Conservation (phyloP, 768 basidiomycete genomes). For the Mrakia blollopis region DNA sequence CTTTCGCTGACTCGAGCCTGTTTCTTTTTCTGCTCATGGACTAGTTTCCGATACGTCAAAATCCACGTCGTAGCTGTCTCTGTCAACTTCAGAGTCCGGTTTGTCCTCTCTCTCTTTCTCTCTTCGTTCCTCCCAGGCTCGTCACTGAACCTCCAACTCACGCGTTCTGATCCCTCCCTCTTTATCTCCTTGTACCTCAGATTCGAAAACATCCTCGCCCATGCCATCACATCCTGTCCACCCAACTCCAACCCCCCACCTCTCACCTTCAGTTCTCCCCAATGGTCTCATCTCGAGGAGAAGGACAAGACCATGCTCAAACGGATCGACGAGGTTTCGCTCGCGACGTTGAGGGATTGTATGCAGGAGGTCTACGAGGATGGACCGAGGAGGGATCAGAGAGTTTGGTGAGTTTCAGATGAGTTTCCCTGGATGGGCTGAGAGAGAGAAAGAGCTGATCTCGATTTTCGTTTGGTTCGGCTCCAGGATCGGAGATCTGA, state of each 20-base stretch:
- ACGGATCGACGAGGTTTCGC: conserved; percentile 35
- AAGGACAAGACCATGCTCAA: conserved; percentile 30
- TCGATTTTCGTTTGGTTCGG: too few species aligned
- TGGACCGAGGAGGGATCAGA: conserved; percentile 37
- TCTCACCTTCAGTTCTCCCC: conserved; percentile 22
- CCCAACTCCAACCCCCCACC: conserved; percentile 28
- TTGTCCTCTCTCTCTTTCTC: neutral
- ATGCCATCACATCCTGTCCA: conserved; percentile 34
- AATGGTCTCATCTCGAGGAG: conserved; percentile 21
- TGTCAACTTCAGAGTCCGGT: conserved; percentile 32
- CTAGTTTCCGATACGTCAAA: conserved; percentile 38
- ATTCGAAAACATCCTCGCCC: conserved; percentile 31
- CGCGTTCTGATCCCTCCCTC: neutral
- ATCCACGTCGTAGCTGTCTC: conserved; percentile 36
- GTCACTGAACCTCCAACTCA: too few species aligned
- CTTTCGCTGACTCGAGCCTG: neutral
- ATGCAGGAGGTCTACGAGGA: conserved; percentile 40
- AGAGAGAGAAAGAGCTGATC: neutral
- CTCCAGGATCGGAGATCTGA: conserved; percentile 38
- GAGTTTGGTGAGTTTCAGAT: conserved; percentile 35
- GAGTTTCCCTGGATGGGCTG: neutral
- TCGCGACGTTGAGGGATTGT: conserved; percentile 36
- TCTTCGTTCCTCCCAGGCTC: neutral
- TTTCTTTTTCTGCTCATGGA: neutral
- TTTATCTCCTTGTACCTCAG: conserved; percentile 1